These are phyloP conservation scores for Gossypium davidsonii DNA, from an alignment of 441 rosid genomes.

Conservation along the genomic window DNA sequence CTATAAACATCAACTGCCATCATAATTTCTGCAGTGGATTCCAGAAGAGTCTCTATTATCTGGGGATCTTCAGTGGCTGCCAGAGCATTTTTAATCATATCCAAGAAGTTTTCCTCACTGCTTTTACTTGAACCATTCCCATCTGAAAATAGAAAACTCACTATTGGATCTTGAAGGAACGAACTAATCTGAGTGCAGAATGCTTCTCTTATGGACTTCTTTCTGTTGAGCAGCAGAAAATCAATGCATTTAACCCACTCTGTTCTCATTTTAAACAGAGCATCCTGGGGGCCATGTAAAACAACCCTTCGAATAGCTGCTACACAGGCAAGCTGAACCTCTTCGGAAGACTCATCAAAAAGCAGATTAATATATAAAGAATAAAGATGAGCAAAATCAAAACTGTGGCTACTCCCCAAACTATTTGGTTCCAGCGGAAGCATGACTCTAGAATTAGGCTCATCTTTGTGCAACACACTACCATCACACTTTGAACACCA, in stretches of 20 bases:
- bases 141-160: constrained; percentile 51
- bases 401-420: constrained; percentile 28
- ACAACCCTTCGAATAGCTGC: constrained; percentile 65
- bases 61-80: constrained; percentile 57
- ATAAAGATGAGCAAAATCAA: constrained; percentile 41
- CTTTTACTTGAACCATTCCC: constrained; percentile 37
- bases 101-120: constrained; percentile 48
- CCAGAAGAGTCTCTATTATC: constrained; percentile 74
- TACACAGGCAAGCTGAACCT: constrained; percentile 86
- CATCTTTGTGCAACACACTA: constrained; percentile 28
- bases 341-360: constrained; percentile 69
- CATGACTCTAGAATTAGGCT: constrained; percentile 30
- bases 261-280: constrained; percentile 44
- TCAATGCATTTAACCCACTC: constrained; percentile 76
- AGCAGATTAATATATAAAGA: constrained; percentile 67
- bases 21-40: constrained; percentile 76
- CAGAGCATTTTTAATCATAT: constrained; percentile 56
- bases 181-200: constrained; percentile 75
- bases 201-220: constrained; percentile 74
- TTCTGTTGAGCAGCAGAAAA: constrained; percentile 60
- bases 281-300: constrained; percentile 48
- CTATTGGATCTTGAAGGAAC: constrained; percentile 48
- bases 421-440: constrained; percentile 30
- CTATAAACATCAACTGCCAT: constrained; percentile 56
- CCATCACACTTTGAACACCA: constrained; percentile 84